Base-by-base conservation (phyloP, 2,329 filamentous ascomycete species). In the Aspergillus luchuensis region DNA sequence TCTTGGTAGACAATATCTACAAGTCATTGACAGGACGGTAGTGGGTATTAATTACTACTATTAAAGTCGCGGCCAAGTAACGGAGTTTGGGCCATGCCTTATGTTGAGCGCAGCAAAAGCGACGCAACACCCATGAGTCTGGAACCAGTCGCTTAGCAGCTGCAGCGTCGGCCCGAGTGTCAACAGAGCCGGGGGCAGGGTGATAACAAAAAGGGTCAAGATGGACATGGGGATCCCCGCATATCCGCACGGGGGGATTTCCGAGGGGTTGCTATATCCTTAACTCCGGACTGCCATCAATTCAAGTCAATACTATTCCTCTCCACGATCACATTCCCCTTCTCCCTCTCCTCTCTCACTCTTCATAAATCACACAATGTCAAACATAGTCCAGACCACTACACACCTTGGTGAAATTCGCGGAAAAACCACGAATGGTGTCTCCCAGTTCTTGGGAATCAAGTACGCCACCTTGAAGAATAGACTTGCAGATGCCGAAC, bases 391-490 rank as follows among this genome's bases (percentile, higher is more conserved):
- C 6, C 63, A 69, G 47, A 72, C 71, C 4, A 69, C 67, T 6
- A 28, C 21, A 19, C 60, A 58, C 5, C 64, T 76, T 17, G 74
- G 74, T 10, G 61, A 69, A 13, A 67, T 76, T 39, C 67, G 62
- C 15, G 74, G 72, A 19, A 67, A 62, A 43, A 62, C 54, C 7
- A 60, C 57, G 3, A 72, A 74, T 7, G 64, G 68, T 2, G 70
- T 74, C 6, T 66, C 66, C 8, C 71, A 76, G 54, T 79, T 74
- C 58, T 64, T 73, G 2, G 76, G 76, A 1, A 69, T 78, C 38
- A 72, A 77, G 67, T 78, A 78, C 64, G 76, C 76, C 8, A 72
- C 69, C 8, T 54, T 78, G 5, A 65, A 67, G 19, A 62, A 77
- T 55, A 64, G 72, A 38, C 66, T 78, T 6, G 74, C 75, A n/a